Evolutionary conservation across 2,329 filamentous ascomycete genomes (phyloP), one percentile per base, ranked within the genome.

Genomic region (Penicillium sp.): DNA sequence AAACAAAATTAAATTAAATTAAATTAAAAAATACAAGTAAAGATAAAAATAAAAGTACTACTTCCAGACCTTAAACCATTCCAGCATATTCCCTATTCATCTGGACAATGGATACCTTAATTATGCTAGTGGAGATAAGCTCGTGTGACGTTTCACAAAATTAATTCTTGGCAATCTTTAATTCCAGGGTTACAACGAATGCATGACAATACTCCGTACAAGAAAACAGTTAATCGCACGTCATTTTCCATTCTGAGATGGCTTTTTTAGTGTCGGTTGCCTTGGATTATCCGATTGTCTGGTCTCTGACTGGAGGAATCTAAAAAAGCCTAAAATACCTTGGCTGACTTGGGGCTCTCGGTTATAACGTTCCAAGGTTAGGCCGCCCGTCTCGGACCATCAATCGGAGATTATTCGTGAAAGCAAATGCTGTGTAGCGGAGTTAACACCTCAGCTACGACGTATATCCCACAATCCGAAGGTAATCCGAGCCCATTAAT

Each of bases 61-160:
- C 47, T 37, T 27, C 27, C 10, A 23, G 27, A 42, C 23, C 8
- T 47, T 21, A 31, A 42, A 15, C 17, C 17, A 41, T 23, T 41
- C 48, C 40, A 59, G 54, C 35, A 60, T 51, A 59, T 62, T 61
- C 57, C 47, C 50, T 35, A 57, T 57, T 59, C 35, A 57, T 60
- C 57, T 43, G 46, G 56, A 55, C 56, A 43, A 54, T 57, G 35
- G 38, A 64, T 62, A 71, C 64, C 57, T 69, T 70, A 69, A 73
- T 69, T 70, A 69, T 72, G 66, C 66, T 70, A 68, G 69, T 71
- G 71, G 70, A 71, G 71, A 72, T 73, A 70, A 72, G 69, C 70
- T 71, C 69, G 69, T 71, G 69, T 65, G 67, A 72, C 68, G 70
- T 73, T 72, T 70, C 71, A 73, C 69, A 62, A 57, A 65, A 60